phyloP scores from a whole-genome alignment of 345 rosid species.

The Eucalyptus caleyi region DNA sequence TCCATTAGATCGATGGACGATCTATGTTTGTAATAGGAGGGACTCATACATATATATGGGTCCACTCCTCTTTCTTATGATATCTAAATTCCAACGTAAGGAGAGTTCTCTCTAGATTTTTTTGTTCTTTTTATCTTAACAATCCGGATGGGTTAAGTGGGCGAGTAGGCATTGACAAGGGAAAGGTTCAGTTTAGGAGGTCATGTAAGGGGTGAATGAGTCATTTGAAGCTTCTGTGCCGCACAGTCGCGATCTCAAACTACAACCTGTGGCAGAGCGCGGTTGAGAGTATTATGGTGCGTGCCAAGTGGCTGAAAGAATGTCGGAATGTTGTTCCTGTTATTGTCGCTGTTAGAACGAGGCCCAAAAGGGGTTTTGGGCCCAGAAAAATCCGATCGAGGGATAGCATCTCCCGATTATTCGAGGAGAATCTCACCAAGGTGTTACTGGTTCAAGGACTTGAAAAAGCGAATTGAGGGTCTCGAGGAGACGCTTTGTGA shows the following conservation, averaged over 20 bases:
- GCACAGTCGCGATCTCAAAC: background rate
- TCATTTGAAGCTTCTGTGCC: background rate
- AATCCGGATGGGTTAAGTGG: background rate
- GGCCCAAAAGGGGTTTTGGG: background rate
- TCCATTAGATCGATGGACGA: fast-evolving
- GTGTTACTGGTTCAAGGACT: background rate
- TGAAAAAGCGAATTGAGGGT: background rate
- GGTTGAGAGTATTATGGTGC: background rate
- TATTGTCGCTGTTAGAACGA: background rate
- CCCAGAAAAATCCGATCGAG: background rate
- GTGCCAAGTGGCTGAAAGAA: background rate
- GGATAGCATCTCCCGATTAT: background rate
- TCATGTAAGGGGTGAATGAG: background rate
- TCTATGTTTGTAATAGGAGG: background rate
- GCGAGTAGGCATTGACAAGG: background rate
- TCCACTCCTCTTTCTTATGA: background rate
- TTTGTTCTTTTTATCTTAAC: background rate
- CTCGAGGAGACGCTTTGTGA: background rate
- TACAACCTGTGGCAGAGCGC: background rate
- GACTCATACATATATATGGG: background rate
- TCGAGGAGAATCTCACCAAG: background rate
- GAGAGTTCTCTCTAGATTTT: background rate
- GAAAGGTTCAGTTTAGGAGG: background rate
- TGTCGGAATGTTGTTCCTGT: background rate
- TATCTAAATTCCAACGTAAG: background rate